Evolutionary conservation across 345 rosid genomes (phyloP).

Genomic region (Euclidium syriacum): DNA sequence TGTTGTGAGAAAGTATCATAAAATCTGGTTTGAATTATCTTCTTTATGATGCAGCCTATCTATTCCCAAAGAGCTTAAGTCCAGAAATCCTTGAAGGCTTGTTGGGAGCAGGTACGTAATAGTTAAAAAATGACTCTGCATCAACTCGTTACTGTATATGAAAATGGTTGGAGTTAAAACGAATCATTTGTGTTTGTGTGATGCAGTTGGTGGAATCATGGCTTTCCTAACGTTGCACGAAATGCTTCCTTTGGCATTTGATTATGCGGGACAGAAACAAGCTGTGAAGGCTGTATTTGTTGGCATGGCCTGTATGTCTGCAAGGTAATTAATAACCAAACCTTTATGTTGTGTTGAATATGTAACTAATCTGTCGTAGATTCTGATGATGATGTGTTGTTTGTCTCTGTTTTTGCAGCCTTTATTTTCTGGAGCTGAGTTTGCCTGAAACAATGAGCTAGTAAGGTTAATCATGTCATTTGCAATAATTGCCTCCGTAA

Average conservation of each 20-base stretch:
- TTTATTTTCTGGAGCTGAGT: conserved; percentile 79
- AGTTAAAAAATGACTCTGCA: no score
- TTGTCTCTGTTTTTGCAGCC: conserved; percentile 43
- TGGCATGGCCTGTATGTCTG: conserved; percentile 99
- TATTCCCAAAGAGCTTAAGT: conserved; percentile 88
- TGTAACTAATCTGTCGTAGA: not conserved
- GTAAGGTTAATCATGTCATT: conserved; percentile 25
- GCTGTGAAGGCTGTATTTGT: conserved; percentile 95
- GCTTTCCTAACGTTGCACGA: conserved; percentile 96
- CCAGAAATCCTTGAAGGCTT: conserved; percentile 94
- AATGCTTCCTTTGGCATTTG: conserved; percentile 97
- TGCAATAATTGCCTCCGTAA: conserved; percentile 23
- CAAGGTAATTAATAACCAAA: conserved; percentile 50
- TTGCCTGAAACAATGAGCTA: conserved; percentile 66
- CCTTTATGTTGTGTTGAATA: no score
- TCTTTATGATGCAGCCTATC: conserved; percentile 59
- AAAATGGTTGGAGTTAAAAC: not conserved
- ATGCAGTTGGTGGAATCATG: conserved; percentile 98
- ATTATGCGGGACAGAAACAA: conserved; percentile 97
- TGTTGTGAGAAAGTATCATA: not conserved
- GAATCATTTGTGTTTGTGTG: not conserved
- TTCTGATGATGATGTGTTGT: conserved; percentile 10
- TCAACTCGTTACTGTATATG: not conserved
- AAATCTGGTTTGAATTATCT: not conserved
- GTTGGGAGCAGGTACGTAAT: conserved; percentile 67